A percentile compares a stretch with the other conserved stretches of the same genome.
These are phyloP conservation scores for Gyrodon lividus DNA, from an alignment of 768 basidiomycete genomes.

Conservation along the genomic window DNA sequence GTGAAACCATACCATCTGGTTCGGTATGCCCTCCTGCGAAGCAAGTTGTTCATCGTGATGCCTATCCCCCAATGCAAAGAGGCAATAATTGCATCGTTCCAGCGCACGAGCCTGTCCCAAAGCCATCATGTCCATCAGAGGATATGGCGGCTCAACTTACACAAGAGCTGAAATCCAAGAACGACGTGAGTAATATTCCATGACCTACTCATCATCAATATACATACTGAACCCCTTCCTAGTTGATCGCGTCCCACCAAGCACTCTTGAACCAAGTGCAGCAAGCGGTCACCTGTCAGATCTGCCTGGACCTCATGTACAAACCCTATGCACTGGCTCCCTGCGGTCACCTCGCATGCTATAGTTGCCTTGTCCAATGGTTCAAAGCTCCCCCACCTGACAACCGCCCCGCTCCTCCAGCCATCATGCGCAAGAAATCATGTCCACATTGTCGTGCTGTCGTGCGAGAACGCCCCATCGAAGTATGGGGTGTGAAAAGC, in stretches of 20 bases:
- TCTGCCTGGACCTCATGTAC: slow-evolving; percentile 73
- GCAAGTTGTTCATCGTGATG: background rate
- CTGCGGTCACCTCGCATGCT: slow-evolving; percentile 73
- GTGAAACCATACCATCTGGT: slow-evolving; percentile 10
- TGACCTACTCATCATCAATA: background rate
- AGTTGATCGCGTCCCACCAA: slow-evolving; percentile 57
- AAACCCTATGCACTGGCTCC: slow-evolving; percentile 73
- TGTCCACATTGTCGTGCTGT: slow-evolving; percentile 46
- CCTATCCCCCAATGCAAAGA: slow-evolving; percentile 13
- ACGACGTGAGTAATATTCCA: slow-evolving; percentile 32
- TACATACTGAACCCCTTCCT: slow-evolving; percentile 3
- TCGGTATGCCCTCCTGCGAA: slow-evolving; percentile 11
- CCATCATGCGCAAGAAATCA: slow-evolving; percentile 38
- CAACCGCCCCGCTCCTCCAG: slow-evolving; percentile 23
- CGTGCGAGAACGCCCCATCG: slow-evolving; percentile 44
- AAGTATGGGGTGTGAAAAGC: slow-evolving; percentile 48
- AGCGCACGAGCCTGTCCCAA: background rate
- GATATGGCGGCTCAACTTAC: slow-evolving; percentile 40
- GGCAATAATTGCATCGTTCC: background rate
- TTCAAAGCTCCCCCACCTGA: slow-evolving; percentile 51
- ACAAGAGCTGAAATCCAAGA: slow-evolving; percentile 42
- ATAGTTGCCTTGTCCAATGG: slow-evolving; percentile 73
- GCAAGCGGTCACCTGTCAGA: slow-evolving; percentile 71
- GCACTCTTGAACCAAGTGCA: slow-evolving; percentile 52
- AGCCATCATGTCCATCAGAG: slow-evolving; percentile 8